phyloP scores from a whole-genome alignment of 352 stramenopile genomes.

The Pythium coloratum region DNA sequence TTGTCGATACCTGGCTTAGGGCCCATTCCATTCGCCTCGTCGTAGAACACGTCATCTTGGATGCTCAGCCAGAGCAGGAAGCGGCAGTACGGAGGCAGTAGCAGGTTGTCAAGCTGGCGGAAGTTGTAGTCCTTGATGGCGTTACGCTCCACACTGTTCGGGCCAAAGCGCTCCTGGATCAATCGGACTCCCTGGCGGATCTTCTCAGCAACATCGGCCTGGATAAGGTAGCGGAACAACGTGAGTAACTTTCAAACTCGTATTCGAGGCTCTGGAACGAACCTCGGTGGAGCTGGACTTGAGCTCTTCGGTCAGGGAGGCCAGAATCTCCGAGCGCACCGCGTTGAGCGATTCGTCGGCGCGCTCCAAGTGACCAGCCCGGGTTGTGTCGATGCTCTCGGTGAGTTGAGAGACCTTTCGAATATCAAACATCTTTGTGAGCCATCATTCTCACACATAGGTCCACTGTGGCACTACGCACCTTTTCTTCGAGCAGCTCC shows the following conservation, averaged over 20 bases:
- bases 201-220: constrained; percentile 55
- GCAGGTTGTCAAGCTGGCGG: constrained; percentile 80
- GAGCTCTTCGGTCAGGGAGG: constrained; percentile 62
- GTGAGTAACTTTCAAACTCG: constrained; percentile 4
- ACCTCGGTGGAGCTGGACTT: constrained; percentile 57
- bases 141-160: constrained; percentile 82
- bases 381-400: constrained; percentile 82
- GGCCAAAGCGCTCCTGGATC: constrained; percentile 81
- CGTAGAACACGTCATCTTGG: constrained; percentile 84
- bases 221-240: not conserved
- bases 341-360: constrained; percentile 77
- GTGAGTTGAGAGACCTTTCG: constrained; percentile 80
- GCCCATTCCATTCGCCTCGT: constrained; percentile 53
- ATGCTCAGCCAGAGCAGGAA: constrained; percentile 90
- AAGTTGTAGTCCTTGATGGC: constrained; percentile 91
- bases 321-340: constrained; percentile 77
- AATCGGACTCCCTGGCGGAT: constrained; percentile 77
- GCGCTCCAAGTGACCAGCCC: constrained; percentile 69
- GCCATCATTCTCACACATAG: not conserved
- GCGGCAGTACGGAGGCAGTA: constrained; percentile 86
- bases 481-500: constrained; percentile 87
- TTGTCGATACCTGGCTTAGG: constrained; percentile 46
- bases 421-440: constrained; percentile 5
- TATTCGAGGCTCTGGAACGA: not conserved
- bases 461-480: constrained; percentile 12